These are phyloP conservation scores for Claviceps fusiformis DNA, from an alignment of 2,329 filamentous ascomycete species.

Conservation along the genomic window DNA sequence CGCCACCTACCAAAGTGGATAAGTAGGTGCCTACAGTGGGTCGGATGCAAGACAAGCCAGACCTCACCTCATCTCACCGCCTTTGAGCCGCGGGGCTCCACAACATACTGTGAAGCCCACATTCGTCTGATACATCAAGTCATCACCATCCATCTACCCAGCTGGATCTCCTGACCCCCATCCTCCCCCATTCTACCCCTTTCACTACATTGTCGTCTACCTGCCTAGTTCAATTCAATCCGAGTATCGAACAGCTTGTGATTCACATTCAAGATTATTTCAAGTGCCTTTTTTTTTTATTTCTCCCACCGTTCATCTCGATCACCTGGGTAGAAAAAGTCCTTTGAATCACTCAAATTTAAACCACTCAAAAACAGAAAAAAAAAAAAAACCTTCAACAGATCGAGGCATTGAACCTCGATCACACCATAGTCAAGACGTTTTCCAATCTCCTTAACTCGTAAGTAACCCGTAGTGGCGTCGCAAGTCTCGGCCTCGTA, in stretches of 20 bases:
- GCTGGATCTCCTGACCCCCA: background rate
- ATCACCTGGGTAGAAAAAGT: background rate
- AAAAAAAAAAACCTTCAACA: conserved; percentile 8
- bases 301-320: background rate
- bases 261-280: background rate
- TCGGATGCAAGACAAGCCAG: too few species aligned
- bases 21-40: too few species aligned
- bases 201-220: background rate
- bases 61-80: background rate
- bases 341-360: conserved; percentile 3
- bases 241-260: background rate
- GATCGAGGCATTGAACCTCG: conserved; percentile 42
- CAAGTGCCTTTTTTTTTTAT: background rate
- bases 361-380: background rate
- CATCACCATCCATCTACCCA: background rate
- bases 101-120: background rate
- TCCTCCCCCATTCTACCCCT: background rate
- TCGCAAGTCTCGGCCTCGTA: too few species aligned
- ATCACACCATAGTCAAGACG: conserved; percentile 70
- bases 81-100: background rate
- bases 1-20: too few species aligned
- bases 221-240: background rate
- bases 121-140: conserved; percentile 1
- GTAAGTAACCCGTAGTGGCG: conserved; percentile 38
- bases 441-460: conserved; percentile 98